A percentile compares a stretch with the other conserved stretches of the same genome.
These are phyloP conservation scores for Chalciporus chontae DNA, from an alignment of 768 basidiomycete species.

Conservation along the genomic window DNA sequence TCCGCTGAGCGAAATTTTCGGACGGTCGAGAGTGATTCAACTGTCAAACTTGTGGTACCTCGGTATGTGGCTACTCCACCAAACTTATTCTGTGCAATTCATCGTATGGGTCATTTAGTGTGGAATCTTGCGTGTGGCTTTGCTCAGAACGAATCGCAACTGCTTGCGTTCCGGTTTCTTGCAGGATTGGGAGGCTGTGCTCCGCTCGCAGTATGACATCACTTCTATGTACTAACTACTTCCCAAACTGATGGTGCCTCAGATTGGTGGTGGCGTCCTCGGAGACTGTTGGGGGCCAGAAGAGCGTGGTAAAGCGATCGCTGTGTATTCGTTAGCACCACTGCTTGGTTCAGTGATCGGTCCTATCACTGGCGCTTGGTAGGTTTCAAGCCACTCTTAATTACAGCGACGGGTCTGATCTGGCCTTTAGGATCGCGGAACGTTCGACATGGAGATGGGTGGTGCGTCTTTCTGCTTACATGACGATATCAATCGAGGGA, in stretches of 20 bases:
- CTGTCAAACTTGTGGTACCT: constrained; percentile 64
- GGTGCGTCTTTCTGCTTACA: constrained; percentile 31
- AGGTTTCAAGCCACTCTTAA: constrained; percentile 1
- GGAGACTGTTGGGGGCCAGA: constrained; percentile 61
- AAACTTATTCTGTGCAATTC: not conserved
- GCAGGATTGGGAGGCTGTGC: constrained; percentile 73
- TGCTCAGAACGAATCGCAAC: constrained; percentile 50
- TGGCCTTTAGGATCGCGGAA: constrained; percentile 45
- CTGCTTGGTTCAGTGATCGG: constrained; percentile 64
- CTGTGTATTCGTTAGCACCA: constrained; percentile 63
- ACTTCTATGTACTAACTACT: not conserved
- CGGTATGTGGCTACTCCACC: constrained; percentile 33
- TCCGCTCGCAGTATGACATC: constrained; percentile 44
- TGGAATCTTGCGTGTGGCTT: constrained; percentile 69
- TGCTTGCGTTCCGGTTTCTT: constrained; percentile 67
- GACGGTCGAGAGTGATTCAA: constrained; percentile 60
- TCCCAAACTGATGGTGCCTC: not conserved
- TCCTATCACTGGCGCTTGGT: constrained; percentile 62
- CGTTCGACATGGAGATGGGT: constrained; percentile 72
- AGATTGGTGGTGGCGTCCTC: constrained; percentile 66
- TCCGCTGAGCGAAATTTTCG: constrained; percentile 70
- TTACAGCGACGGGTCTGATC: not conserved
- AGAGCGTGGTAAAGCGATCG: constrained; percentile 60
- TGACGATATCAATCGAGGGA: not conserved
- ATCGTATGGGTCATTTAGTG: constrained; percentile 29